Base-by-base conservation (phyloP, 352 stramenopile species). In the Phytophthora crassamura region DNA sequence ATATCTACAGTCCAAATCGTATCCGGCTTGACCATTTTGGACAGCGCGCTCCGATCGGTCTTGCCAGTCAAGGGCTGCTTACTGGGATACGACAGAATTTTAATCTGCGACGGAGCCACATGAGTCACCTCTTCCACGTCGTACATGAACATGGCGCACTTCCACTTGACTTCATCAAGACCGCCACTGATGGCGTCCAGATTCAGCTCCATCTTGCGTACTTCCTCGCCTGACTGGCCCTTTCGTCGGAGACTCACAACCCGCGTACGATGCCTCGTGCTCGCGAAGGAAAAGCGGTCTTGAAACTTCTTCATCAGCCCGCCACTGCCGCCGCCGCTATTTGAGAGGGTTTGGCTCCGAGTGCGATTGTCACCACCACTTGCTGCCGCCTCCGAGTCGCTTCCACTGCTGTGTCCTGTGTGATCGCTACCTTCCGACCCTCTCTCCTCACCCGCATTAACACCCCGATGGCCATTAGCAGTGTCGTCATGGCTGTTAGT, bases 111-210 rank as follows among this genome's bases (percentile, higher is more conserved):
- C 33, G 87, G 87, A 4, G 87, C 87, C 5, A 93, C 74, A 30
- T 90, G 82, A 1, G 87, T 65, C 14, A 95, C 87, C 63, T 93
- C 87, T 25, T 95, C 87, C 10, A 88, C 74, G 39, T 95, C 87
- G 55, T 93, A 95, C 38, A 95, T 45, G 54, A 92, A 95, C 43
- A 89, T 72, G 9, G 87, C 87, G 36, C 87, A 95, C 48, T 91
- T 90, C 87, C 87, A 95, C 64, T 95, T 95, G 32, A 93, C 82
- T 72, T 95, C 80, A 63, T 95, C 87, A 18, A 95, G 74, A 7
- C 87, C 87, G 36, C 87, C 87, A 54, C 70, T 93, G 69, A 95
- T 95, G 28, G 77, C 74, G 43, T 95, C 87, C 70, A 95, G 73
- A 50, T 92, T 82, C 16, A 93, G 59, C 54, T 95, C 87, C 78